A percentile compares a stretch with the other conserved stretches of the same genome.
Evolutionary conservation across 257 asterid genomes (phyloP).

Genomic region (Solanum clarkiae): DNA sequence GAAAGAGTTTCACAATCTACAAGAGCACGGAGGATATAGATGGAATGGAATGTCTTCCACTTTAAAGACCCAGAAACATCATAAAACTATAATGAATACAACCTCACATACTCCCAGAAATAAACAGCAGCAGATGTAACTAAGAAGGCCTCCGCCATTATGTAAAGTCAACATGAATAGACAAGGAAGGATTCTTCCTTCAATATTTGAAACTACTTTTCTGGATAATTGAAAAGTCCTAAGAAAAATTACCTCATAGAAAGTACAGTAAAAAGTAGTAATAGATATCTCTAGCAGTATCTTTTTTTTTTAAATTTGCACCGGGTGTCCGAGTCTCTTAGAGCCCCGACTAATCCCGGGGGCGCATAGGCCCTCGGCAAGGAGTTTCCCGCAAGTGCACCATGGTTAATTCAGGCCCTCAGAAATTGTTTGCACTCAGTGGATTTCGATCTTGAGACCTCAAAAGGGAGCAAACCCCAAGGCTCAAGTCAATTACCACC

Average conservation of each 20-base stretch:
- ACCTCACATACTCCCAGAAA: background rate
- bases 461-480: too few species aligned
- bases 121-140: background rate
- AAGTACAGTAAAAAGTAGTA: background rate
- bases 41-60: background rate
- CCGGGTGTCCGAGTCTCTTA: too few species aligned
- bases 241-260: background rate
- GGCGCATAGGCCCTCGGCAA: too few species aligned
- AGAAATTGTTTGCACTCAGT: too few species aligned
- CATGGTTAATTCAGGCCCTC: too few species aligned
- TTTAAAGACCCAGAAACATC: background rate
- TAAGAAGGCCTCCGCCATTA: background rate
- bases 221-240: background rate
- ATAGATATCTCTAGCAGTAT: background rate
- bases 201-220: background rate
- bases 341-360: too few species aligned
- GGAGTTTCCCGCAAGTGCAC: too few species aligned
- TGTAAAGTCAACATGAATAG: background rate
- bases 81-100: background rate
- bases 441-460: too few species aligned
- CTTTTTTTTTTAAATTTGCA: too few species aligned
- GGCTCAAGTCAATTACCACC: too few species aligned
- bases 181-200: background rate
- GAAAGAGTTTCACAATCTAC: background rate
- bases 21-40: background rate